These are phyloP conservation scores for Pneumocystis carinii DNA, from an alignment of 1,139 yeast genomes.

Conservation along the genomic window DNA sequence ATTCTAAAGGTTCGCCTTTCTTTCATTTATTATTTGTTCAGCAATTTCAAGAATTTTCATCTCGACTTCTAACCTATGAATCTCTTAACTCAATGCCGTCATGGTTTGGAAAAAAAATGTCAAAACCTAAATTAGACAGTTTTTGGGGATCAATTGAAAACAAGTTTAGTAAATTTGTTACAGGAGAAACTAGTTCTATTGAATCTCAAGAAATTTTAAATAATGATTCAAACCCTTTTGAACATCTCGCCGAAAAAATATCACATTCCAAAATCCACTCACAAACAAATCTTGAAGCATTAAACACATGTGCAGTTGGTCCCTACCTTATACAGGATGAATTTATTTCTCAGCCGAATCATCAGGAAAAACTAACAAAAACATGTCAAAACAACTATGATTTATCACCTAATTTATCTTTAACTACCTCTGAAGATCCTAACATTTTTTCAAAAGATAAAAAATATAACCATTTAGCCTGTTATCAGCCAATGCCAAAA, in stretches of 20 bases:
- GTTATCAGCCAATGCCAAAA: not conserved
- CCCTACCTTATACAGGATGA: not conserved
- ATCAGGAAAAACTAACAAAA: not conserved
- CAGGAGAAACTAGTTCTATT: conserved; percentile 44
- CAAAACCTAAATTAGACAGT: conserved; percentile 66
- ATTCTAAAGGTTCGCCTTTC: conserved; percentile 24
- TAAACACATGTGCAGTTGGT: not conserved
- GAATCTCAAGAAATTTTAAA: conserved; percentile 24
- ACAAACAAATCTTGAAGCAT: conserved; percentile 1
- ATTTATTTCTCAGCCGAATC: not conserved
- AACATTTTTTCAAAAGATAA: not conserved
- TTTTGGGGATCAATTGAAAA: conserved; percentile 79
- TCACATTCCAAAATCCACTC: conserved; percentile 15
- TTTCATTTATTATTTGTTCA: conserved; percentile 25
- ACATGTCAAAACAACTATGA: not conserved
- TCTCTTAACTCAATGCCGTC: conserved; percentile 27
- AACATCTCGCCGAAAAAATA: conserved; percentile 19
- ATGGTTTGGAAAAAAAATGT: conserved; percentile 50
- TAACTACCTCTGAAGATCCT: not conserved
- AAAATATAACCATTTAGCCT: not conserved
- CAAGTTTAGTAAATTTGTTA: conserved; percentile 68
- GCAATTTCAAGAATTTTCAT: conserved; percentile 27
- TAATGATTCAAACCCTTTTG: conserved; percentile 6
- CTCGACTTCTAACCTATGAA: conserved; percentile 15
- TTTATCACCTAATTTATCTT: not conserved